phyloP scores from a whole-genome alignment of 345 rosid genomes.

The Linum lewisii region DNA sequence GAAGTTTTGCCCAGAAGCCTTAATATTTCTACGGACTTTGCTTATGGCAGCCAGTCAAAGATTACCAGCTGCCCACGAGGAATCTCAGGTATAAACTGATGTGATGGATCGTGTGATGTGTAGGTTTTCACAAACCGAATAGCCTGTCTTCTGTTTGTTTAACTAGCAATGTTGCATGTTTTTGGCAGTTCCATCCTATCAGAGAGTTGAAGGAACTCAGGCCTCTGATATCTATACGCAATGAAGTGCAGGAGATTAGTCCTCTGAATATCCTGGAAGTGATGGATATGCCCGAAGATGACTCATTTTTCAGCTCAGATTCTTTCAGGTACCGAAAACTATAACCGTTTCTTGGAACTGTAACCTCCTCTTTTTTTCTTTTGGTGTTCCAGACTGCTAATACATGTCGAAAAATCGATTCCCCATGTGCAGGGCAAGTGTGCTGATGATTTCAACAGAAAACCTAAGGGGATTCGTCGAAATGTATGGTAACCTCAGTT shows the following conservation, averaged over 20 bases:
- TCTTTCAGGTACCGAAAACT: constrained; percentile 50
- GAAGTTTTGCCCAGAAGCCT: constrained; percentile 86
- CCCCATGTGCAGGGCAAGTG: constrained; percentile 45
- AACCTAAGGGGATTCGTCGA: constrained; percentile 57
- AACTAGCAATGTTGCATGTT: neutral
- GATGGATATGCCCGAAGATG: constrained; percentile 53
- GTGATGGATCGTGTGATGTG: neutral
- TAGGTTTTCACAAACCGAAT: neutral
- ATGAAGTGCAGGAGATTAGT: constrained; percentile 33
- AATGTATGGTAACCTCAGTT: constrained; percentile 39
- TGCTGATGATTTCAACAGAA: constrained; percentile 48
- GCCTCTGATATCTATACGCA: constrained; percentile 40
- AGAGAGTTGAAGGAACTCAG: constrained; percentile 49
- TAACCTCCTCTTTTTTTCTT: neutral
- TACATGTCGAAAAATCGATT: neutral
- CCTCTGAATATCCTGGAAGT: constrained; percentile 57
- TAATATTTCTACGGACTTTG: constrained; percentile 51
- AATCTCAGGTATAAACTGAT: constrained; percentile 45
- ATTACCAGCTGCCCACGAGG: constrained; percentile 32
- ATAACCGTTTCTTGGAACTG: neutral
- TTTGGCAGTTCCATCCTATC: constrained; percentile 52
- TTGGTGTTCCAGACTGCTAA: neutral
- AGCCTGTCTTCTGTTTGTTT: neutral
- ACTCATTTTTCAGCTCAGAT: constrained; percentile 61
- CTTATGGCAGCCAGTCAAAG: constrained; percentile 47